Evolutionary conservation across 1,284 basidiomycete genomes (phyloP), one percentile per base, ranked within the genome.

Genomic region (Cerioporus squamosus): DNA sequence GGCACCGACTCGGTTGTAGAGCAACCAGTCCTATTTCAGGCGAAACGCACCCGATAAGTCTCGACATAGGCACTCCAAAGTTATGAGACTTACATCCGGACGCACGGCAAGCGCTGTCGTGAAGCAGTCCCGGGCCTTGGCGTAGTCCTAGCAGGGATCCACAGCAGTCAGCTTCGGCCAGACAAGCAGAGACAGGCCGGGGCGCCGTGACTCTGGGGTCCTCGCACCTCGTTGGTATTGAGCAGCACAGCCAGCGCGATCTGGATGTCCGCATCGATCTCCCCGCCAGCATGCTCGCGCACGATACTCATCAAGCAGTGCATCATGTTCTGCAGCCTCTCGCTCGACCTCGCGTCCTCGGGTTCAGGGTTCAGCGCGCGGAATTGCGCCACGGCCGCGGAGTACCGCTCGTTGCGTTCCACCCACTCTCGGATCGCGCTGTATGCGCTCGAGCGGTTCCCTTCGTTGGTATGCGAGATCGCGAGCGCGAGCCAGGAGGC

Each of bases 1-100:
- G 17, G 97, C 97, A 15, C 97, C 97, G 24, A 98, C 91, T 23
- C 97, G 87, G 72, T 99, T 99, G 76, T 95, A 98, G 61, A 99
- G 75, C 47, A 97, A 78, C 91, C 94, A 98, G 70, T 99, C 97
- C 92, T 95, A 40, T 18, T 53, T n/a, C 22, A 23, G 33, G 33
- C 14, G 12, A 36, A 36, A 36, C 15, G 45, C 17, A 20, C n/a
- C 40, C n/a, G 20, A 38, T 43, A 5, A 44, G 5, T 46, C 22
- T 24, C 55, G 26, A 38, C 12, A 24, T 15, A 12, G 18, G 18
- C 39, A 2, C 18, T 31, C 44, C 46, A 43, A 31, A 6, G 8
- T 10, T 5, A 42, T 42, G 40, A 55, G 24, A 49, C 86, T 57
- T 68, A 95, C 94, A 61, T 95, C 88, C 1, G 96, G 97, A 56